Conservation (phyloP, 2,329 filamentous ascomycete species). For the Alternaria tenuissima region DNA sequence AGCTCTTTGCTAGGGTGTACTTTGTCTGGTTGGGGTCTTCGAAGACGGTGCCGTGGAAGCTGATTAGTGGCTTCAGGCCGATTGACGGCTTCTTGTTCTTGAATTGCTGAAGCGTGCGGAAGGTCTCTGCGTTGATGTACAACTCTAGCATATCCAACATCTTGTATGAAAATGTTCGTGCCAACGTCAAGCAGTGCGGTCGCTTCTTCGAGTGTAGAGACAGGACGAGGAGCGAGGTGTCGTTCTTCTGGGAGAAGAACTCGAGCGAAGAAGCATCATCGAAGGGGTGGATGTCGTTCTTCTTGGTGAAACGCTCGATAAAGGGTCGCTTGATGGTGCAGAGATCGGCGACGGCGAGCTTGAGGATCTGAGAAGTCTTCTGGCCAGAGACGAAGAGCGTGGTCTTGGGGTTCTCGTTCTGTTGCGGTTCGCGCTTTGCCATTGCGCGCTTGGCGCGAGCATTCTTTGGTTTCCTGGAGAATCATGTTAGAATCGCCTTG, state of each 20-base stretch:
- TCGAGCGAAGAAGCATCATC: conserved; percentile 87
- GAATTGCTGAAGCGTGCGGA: conserved; percentile 76
- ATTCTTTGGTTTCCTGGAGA: conserved; percentile 71
- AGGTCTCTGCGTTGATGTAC: conserved; percentile 77
- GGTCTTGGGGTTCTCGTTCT: conserved; percentile 87
- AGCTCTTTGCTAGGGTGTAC: conserved; percentile 85
- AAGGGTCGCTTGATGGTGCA: conserved; percentile 84
- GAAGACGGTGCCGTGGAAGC: conserved; percentile 90
- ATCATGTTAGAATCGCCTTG: conserved; percentile 6
- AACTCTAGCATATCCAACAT: conserved; percentile 95
- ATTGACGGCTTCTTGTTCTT: conserved; percentile 70
- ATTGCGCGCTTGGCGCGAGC: conserved; percentile 94
- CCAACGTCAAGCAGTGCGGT: conserved; percentile 86
- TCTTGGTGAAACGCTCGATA: conserved; percentile 93
- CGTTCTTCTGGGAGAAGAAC: conserved; percentile 97
- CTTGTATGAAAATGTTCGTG: conserved; percentile 84
- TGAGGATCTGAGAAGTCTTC: conserved; percentile 80
- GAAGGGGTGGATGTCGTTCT: conserved; percentile 94
- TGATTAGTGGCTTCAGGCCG: conserved; percentile 85
- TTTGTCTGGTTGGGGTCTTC: conserved; percentile 80
- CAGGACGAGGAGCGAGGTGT: conserved; percentile 84
- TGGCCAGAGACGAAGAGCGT: conserved; percentile 90
- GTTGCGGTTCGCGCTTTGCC: conserved; percentile 90
- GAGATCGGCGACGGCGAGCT: conserved; percentile 85
- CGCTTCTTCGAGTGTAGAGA: conserved; percentile 91